Conservation (phyloP, 2,329 filamentous ascomycete species). For the Talaromyces sp. region DNA sequence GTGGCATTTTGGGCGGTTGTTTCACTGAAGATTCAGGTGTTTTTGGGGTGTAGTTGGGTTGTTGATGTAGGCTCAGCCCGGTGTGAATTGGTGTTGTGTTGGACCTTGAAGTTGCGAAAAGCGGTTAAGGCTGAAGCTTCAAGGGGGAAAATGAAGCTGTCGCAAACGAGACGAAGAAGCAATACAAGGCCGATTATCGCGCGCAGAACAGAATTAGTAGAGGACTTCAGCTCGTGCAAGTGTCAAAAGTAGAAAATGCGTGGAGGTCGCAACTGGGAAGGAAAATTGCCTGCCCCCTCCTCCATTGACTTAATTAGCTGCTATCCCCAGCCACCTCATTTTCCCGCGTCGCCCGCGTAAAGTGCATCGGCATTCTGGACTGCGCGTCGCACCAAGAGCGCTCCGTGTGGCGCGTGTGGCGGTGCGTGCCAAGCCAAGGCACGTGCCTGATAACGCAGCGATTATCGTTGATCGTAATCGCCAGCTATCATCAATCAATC, state of each 20-base stretch:
- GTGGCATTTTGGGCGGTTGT: slow-evolving; percentile 18
- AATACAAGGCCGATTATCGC: background rate
- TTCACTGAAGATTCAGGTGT: background rate
- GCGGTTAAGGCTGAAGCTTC: background rate
- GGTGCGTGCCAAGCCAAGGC: background rate
- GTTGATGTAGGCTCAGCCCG: background rate
- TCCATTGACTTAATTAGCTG: background rate
- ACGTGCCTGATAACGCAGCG: background rate
- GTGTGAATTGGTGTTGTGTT: background rate
- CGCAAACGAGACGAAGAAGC: background rate
- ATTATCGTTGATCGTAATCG: background rate
- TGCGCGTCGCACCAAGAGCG: background rate
- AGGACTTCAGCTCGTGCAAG: background rate
- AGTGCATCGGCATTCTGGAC: background rate
- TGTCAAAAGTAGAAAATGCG: background rate
- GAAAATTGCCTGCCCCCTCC: background rate
- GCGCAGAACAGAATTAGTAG: background rate
- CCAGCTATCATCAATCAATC: background rate
- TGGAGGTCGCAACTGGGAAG: background rate
- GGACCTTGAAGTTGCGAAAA: background rate
- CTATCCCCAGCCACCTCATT: background rate
- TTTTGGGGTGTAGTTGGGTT: background rate
- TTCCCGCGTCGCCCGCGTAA: background rate
- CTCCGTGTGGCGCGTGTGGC: background rate
- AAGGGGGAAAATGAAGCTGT: background rate